A percentile compares a stretch with the other conserved stretches of the same genome.
Evolutionary conservation across 495 filamentous ascomycete species (phyloP).

Genomic region (Penicillium argentinense): DNA sequence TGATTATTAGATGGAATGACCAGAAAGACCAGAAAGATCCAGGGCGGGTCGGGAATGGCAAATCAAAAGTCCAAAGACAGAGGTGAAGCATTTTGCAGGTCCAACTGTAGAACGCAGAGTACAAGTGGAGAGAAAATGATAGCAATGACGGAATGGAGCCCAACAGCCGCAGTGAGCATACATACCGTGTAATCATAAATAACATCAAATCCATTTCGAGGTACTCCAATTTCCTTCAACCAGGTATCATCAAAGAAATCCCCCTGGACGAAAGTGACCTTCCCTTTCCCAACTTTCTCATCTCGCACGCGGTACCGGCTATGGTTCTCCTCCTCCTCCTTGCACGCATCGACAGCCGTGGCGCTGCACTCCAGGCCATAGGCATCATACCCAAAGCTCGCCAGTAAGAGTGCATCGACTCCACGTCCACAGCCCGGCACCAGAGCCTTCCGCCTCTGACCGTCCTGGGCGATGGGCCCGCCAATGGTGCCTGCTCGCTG

Average conservation of each 20-base stretch:
- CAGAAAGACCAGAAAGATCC: not conserved
- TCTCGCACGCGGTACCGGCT: conserved; percentile 48
- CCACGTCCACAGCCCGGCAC: conserved; percentile 76
- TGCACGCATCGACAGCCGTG: conserved; percentile 54
- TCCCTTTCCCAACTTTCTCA: conserved; percentile 48
- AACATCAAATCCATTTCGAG: conserved; percentile 63
- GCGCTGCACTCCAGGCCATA: conserved; percentile 69
- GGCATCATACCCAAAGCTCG: conserved; percentile 68
- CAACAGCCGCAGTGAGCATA: not conserved
- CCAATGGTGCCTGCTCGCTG: conserved; percentile 48
- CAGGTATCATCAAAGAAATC: conserved; percentile 75
- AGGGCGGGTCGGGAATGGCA: not conserved
- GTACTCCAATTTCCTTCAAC: conserved; percentile 40
- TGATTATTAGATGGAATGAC: not conserved
- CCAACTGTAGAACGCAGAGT: not conserved
- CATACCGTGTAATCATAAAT: conserved; percentile 84
- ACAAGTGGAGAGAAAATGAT: not conserved
- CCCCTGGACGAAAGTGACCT: conserved; percentile 57
- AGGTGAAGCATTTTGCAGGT: not conserved
- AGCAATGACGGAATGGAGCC: not conserved
- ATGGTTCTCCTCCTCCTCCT: conserved; percentile 42
- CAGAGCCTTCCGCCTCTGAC: conserved; percentile 47
- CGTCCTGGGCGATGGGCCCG: conserved; percentile 29
- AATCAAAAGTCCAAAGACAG: not conserved
- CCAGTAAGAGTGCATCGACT: conserved; percentile 69